These are phyloP conservation scores for Hypomontagnella submonticulosa DNA, from an alignment of 495 filamentous ascomycete genomes.

Conservation along the genomic window DNA sequence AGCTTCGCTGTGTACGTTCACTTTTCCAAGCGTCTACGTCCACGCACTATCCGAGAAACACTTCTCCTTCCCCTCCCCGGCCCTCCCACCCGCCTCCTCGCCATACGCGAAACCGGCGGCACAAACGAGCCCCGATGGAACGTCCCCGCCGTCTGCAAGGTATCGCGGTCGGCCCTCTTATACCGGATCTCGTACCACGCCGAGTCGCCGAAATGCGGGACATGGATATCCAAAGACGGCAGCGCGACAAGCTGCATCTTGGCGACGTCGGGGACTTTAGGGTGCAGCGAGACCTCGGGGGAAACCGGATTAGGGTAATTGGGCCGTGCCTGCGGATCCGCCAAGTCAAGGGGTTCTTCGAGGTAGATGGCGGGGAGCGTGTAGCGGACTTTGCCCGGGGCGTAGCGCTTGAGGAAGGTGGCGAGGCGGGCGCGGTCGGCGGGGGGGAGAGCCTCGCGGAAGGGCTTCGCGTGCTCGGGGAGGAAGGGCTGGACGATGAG, in stretches of 20 bases:
- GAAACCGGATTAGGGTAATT: slow-evolving; percentile 15
- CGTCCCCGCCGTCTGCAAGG: slow-evolving; percentile 40
- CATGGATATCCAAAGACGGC: slow-evolving; percentile 59
- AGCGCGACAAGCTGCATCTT: slow-evolving; percentile 57
- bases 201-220: slow-evolving; percentile 50
- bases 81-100: background rate
- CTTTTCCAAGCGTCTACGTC: background rate
- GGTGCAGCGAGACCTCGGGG: slow-evolving; percentile 13
- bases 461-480: slow-evolving; percentile 57
- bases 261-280: slow-evolving; percentile 20
- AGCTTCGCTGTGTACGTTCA: no score
- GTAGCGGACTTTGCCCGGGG: slow-evolving; percentile 63
- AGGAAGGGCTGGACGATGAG: slow-evolving; percentile 65
- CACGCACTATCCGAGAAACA: background rate
- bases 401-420: slow-evolving; percentile 52
- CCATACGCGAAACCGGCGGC: background rate
- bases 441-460: slow-evolving; percentile 52
- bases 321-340: background rate
- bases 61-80: background rate
- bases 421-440: slow-evolving; percentile 44
- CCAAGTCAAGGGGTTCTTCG: slow-evolving; percentile 24
- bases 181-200: slow-evolving; percentile 60
- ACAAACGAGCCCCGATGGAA: slow-evolving; percentile 29
- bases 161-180: slow-evolving; percentile 53
- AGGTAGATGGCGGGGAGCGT: slow-evolving; percentile 64